A percentile compares a stretch with the other conserved stretches of the same genome.
Evolutionary conservation across 495 filamentous ascomycete genomes (phyloP).

Genomic region (Aspergillus biplanus): DNA sequence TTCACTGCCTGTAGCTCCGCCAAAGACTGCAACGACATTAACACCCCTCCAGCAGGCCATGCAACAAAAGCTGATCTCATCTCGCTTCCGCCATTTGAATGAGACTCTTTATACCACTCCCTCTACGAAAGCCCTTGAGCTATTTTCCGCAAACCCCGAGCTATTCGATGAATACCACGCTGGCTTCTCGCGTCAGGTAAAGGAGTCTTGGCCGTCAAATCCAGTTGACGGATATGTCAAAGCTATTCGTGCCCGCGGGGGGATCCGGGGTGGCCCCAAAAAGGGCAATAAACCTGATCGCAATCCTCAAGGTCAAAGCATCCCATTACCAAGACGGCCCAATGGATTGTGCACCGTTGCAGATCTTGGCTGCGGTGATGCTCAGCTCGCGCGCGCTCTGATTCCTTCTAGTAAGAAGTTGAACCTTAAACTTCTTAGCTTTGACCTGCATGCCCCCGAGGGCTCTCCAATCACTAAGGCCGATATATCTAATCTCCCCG

Average conservation of each 20-base stretch:
- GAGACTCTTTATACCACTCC: conserved; percentile 93
- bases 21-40: conserved; percentile 56
- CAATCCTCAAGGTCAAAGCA: conserved; percentile 21
- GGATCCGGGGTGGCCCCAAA: conserved; percentile 35
- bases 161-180: conserved; percentile 94
- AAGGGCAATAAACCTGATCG: conserved; percentile 40
- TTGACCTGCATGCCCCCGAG: conserved; percentile 66
- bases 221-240: conserved; percentile 83
- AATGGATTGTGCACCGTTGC: conserved; percentile 74
- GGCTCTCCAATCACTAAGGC: conserved; percentile 75
- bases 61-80: conserved; percentile 88
- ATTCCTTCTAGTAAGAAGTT: conserved; percentile 61
- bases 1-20: conserved; percentile 36
- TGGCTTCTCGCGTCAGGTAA: conserved; percentile 91
- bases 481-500: conserved; percentile 82
- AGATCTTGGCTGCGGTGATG: conserved; percentile 84
- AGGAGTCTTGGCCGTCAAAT: conserved; percentile 90
- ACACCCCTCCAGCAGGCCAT: conserved; percentile 92
- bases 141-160: conserved; percentile 81
- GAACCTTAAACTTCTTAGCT: conserved; percentile 67
- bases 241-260: conserved; percentile 63
- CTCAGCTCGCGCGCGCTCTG: conserved; percentile 64
- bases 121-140: conserved; percentile 72
- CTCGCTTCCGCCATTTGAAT: conserved; percentile 96
- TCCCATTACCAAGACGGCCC: conserved; percentile 52